Percentiles rank a stretch among this genome's conserved stretches.
Conservation (phyloP, 176 grass and related monocot species). For the Dendrocalamus sinicus region DNA sequence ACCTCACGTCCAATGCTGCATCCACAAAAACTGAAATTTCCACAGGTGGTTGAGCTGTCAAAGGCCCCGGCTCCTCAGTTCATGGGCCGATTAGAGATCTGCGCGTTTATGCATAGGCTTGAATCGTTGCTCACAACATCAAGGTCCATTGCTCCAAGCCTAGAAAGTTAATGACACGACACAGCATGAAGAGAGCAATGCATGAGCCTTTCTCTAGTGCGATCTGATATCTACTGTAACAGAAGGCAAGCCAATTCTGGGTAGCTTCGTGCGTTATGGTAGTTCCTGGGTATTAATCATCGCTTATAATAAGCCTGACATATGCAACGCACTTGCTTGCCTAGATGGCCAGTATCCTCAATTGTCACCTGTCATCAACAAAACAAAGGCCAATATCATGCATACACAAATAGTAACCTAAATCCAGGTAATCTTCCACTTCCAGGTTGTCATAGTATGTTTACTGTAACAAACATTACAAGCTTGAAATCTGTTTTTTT, state of each 20-base stretch:
- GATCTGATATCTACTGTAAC: slow-evolving; percentile 34
- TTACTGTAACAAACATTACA: neutral
- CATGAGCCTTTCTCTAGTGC: neutral
- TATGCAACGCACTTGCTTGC: slow-evolving; percentile 14
- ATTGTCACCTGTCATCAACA: neutral
- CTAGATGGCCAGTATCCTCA: neutral
- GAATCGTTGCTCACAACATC: neutral
- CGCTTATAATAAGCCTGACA: slow-evolving; percentile 8
- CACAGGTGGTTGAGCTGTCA: neutral
- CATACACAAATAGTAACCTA: slow-evolving; percentile 4
- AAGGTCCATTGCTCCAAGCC: neutral
- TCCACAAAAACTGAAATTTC: neutral
- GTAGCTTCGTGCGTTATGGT: neutral
- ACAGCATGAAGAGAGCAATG: neutral
- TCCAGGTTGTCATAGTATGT: neutral
- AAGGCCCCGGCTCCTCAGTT: neutral
- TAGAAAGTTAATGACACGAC: slow-evolving; percentile 19
- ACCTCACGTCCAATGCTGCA: neutral
- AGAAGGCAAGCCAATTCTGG: slow-evolving; percentile 18
- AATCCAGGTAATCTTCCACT: neutral
- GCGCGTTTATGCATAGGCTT: neutral
- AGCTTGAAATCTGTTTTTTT: neutral
- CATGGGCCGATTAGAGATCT: neutral
- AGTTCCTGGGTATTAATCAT: slow-evolving; percentile 33
- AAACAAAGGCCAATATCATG: neutral